Percentiles rank a stretch among this genome's conserved stretches.
Evolutionary conservation across 2,329 filamentous ascomycete species (phyloP).

Genomic region (Colletotrichum zoysiae): DNA sequence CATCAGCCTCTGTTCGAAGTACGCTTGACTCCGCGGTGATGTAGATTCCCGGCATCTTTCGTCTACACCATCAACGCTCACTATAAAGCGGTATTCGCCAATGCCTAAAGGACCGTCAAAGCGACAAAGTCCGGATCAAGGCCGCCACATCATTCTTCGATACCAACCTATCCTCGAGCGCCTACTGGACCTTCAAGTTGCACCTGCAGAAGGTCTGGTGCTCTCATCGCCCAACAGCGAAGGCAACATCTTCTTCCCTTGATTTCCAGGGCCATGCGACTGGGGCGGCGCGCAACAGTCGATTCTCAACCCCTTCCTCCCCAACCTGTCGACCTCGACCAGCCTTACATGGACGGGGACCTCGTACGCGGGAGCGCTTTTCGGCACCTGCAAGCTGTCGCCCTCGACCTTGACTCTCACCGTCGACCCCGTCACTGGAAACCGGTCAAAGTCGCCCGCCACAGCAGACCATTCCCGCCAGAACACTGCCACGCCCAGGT

Average conservation of each 20-base stretch:
- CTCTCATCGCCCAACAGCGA: background rate
- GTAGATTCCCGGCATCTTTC: background rate
- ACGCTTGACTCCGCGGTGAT: too few relatives aligned
- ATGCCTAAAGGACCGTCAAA: background rate
- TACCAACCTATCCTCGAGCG: background rate
- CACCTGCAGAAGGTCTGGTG: background rate
- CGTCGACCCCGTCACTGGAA: background rate
- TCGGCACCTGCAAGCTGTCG: too few relatives aligned
- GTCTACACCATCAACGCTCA: background rate
- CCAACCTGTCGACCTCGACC: conserved; percentile 3
- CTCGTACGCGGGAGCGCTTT: background rate
- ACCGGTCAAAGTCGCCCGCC: background rate
- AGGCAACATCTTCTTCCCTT: background rate
- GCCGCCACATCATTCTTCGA: background rate
- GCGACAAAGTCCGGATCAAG: background rate
- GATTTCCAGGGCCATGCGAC: background rate
- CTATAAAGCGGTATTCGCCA: background rate
- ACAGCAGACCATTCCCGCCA: conserved; percentile 4
- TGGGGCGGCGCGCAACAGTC: conserved; percentile 1
- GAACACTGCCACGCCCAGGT: background rate
- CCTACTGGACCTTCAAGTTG: too few relatives aligned
- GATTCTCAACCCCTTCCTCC: conserved; percentile 5
- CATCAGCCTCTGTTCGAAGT: fast-evolving
- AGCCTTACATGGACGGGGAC: conserved; percentile 2
- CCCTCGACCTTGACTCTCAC: background rate